These are phyloP conservation scores for Paecilomyces sp. DNA, from an alignment of 2,329 filamentous ascomycete species.

Conservation along the genomic window DNA sequence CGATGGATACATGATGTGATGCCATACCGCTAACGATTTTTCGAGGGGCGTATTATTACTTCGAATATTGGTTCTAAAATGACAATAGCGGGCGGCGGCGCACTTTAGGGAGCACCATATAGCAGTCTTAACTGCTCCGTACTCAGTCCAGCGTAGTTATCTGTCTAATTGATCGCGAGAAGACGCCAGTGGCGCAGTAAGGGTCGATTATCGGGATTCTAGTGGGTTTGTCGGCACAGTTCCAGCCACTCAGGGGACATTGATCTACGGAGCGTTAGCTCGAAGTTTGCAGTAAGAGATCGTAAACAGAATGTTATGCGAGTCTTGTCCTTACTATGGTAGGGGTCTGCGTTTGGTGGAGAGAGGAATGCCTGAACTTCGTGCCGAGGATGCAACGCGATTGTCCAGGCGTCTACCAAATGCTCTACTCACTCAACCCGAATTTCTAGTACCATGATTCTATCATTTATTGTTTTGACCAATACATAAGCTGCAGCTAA, in stretches of 20 bases:
- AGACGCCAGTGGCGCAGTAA: background rate
- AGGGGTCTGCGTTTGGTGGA: background rate
- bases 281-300: background rate
- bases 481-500: background rate
- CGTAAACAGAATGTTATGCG: background rate
- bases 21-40: background rate
- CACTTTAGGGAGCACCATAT: background rate
- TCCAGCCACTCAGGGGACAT: background rate
- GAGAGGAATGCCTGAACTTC: background rate
- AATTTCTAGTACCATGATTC: background rate
- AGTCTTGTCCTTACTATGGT: too few relatives aligned
- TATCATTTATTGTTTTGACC: background rate
- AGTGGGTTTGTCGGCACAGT: background rate
- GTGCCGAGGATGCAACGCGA: background rate
- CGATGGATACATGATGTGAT: background rate
- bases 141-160: background rate
- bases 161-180: background rate
- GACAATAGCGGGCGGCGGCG: background rate
- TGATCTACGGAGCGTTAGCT: background rate
- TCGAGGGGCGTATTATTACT: background rate
- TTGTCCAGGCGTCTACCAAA: background rate
- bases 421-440: background rate
- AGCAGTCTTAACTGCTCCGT: too few relatives aligned
- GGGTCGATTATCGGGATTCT: background rate
- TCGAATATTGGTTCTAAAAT: background rate